A percentile compares a stretch with the other conserved stretches of the same genome.
These are phyloP conservation scores for Phytophthora cryptogea DNA, from an alignment of 352 stramenopile genomes.

Conservation along the genomic window DNA sequence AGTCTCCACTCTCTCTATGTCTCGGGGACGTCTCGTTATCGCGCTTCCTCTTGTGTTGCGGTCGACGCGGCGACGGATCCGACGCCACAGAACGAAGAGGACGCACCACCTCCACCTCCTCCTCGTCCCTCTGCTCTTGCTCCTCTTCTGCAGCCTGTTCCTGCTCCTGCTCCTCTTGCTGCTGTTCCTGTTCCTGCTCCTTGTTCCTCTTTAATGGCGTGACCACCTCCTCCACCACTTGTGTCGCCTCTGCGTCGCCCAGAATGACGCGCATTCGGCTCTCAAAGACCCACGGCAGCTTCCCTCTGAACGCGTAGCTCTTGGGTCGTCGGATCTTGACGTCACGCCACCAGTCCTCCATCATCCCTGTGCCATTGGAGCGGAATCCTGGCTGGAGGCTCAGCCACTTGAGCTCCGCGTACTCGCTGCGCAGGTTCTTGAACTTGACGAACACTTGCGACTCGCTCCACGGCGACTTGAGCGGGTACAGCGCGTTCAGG, in stretches of 20 bases:
- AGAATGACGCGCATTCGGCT: constrained; percentile 54
- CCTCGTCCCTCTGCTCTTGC: constrained; percentile 1
- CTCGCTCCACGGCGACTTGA: constrained; percentile 48
- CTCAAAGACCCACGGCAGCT: constrained; percentile 57
- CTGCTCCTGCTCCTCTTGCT: neutral
- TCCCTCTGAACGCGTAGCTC: constrained; percentile 58
- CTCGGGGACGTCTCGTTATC: neutral
- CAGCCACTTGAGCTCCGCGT: constrained; percentile 54
- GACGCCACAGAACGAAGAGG: neutral
- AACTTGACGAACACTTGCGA: constrained; percentile 65
- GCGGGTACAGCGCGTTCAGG: constrained; percentile 48
- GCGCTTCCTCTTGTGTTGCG: constrained; percentile 22
- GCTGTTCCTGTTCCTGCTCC: neutral
- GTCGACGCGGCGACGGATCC: neutral
- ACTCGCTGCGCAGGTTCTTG: constrained; percentile 68
- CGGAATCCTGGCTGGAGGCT: constrained; percentile 49
- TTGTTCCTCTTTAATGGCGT: neutral
- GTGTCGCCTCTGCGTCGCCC: constrained; percentile 20
- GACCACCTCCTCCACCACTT: neutral
- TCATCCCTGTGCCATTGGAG: constrained; percentile 35
- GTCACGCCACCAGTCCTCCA: constrained; percentile 52
- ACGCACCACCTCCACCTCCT: neutral
- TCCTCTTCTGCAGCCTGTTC: neutral
- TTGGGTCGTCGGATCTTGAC: constrained; percentile 53
- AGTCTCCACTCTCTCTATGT: neutral